Evolutionary conservation across 257 asterid genomes (phyloP), one percentile per base, ranked within the genome.

Genomic region (Solanum lignicaule): DNA sequence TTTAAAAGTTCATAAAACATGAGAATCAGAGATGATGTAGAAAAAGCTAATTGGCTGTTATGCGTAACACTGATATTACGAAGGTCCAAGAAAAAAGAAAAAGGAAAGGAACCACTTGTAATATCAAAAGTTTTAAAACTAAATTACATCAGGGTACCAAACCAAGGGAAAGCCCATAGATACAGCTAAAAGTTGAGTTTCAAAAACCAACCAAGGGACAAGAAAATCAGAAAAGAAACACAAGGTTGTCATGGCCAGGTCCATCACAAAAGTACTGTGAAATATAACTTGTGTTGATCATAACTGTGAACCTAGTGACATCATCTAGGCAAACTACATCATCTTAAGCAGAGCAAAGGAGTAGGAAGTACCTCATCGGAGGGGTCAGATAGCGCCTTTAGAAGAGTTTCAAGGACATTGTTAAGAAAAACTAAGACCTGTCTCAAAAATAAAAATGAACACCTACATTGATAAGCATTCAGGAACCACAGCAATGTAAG

Each of bases 331-430:
- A 79, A 79, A 79, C 66, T 27, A 27, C 71, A 58, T 41, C 81
- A 79, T 79, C 85, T 83, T 71, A 87, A 89, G 25, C 83, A 27
- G 62, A 58, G 55, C 75, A 48, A 72, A 41, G 89, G 87, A 74
- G 72, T 18, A 73, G 86, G 91, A 91, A 91, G 88, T 97, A 98
- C 99, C 99, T 98, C 96, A 74, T 98, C 99, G 58, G 99, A 98
- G 78, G 98, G 98, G 93, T 98, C 99, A 79, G 99, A 96, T 46
- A 98, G 95, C 15, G 98, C 96, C 95, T 96, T 94, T 84, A 96
- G 90, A 90, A 98, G 99, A 46, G 98, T 92, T 83, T 95, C 98
- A 78, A 96, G 96, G 87, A 96, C 90, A 74, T 96, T 98, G 84
- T 93, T 90, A 91, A 96, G 92, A 90, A 93, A 94, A 82, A 94